phyloP scores from a whole-genome alignment of 768 basidiomycete genomes.

The Rhodosporidiobolus sp. region DNA sequence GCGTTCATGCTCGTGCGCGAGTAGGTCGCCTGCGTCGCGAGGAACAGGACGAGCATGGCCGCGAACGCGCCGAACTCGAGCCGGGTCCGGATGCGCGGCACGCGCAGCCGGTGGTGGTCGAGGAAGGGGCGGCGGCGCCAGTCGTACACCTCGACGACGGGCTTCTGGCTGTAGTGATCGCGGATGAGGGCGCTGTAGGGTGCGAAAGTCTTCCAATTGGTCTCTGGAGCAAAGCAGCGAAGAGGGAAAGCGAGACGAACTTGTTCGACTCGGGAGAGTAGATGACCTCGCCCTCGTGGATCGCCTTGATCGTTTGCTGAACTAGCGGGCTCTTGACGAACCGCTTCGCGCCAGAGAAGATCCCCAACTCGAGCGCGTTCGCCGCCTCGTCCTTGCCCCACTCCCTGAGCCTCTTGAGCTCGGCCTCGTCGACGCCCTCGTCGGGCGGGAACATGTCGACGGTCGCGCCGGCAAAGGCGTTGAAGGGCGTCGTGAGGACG shows the following conservation, averaged over 20 bases:
- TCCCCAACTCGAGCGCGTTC: slow-evolving; percentile 59
- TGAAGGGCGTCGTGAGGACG: slow-evolving; percentile 78
- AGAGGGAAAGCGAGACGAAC: not conserved
- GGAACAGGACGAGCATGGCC: slow-evolving; percentile 40
- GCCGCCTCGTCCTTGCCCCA: slow-evolving; percentile 18
- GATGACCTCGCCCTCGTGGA: slow-evolving; percentile 62
- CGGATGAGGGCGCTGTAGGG: slow-evolving; percentile 66
- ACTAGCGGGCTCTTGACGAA: slow-evolving; percentile 79
- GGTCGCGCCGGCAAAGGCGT: slow-evolving; percentile 74
- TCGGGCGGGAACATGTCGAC: slow-evolving; percentile 65
- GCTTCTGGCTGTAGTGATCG: slow-evolving; percentile 81
- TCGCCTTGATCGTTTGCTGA: slow-evolving; percentile 80
- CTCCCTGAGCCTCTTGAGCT: slow-evolving; percentile 60
- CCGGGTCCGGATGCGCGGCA: slow-evolving; percentile 38
- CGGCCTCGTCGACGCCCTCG: slow-evolving; percentile 57
- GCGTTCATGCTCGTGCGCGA: slow-evolving; percentile 10
- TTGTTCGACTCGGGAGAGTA: slow-evolving; percentile 45
- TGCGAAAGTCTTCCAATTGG: slow-evolving; percentile 15
- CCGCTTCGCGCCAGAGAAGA: slow-evolving; percentile 75
- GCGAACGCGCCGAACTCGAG: slow-evolving; percentile 38
- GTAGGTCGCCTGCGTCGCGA: slow-evolving; percentile 24
- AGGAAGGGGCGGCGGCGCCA: slow-evolving; percentile 44
- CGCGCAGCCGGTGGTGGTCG: slow-evolving; percentile 43
- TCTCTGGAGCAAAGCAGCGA: not conserved
- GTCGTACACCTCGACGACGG: slow-evolving; percentile 68